Base-by-base conservation (phyloP, 2,329 filamentous ascomycete genomes). In the Teratosphaeria destructans region DNA sequence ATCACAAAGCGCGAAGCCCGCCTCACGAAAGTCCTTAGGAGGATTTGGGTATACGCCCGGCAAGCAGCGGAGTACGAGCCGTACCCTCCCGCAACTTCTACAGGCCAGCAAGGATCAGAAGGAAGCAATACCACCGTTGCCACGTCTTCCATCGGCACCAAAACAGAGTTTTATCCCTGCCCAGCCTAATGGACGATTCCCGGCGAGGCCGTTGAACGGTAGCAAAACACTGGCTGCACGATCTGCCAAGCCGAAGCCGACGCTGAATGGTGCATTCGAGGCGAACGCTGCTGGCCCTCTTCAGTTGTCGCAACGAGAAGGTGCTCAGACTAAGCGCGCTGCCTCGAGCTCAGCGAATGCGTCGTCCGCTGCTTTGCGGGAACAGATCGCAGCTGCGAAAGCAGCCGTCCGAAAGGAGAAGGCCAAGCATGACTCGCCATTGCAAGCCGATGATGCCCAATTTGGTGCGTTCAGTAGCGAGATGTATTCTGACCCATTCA, bases 361-460 rank as follows among this genome's bases (percentile, higher is more conserved):
- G 67, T 91, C 91, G 0, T 96, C 93, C 0, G 79, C 82, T 16
- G 86, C 91, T 0, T 76, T 99, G 14, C 85, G 94, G 37, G 90
- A 96, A 57, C 92, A 94, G 58, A 96, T 97, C 63, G 90, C 92
- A 43, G 93, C 92, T 67, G 93, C 94, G 0, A 95, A 93, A 70
- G 91, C 91, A 2, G 89, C 90, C 2, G 87, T 66, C 26, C 62
- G 67, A 5, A 70, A 67, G 59, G 63, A 69, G 47, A 68, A 66
- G 56, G 65, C 57, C 11, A 68, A 64, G 60, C 63, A 65, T 37
- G 66, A 66, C 32, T 67, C 64, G 23, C 62, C 57, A 11, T 57
- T 57, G 32, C 62, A 64, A 14, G 32, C 60, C 37, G 59, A 63
- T 19, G 58, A 57, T 63, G 66, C 64, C 27, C 69, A 69, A 56